Evolutionary conservation across 2,329 filamentous ascomycete species (phyloP).

Genomic region (Ampelomyces quisqualis): DNA sequence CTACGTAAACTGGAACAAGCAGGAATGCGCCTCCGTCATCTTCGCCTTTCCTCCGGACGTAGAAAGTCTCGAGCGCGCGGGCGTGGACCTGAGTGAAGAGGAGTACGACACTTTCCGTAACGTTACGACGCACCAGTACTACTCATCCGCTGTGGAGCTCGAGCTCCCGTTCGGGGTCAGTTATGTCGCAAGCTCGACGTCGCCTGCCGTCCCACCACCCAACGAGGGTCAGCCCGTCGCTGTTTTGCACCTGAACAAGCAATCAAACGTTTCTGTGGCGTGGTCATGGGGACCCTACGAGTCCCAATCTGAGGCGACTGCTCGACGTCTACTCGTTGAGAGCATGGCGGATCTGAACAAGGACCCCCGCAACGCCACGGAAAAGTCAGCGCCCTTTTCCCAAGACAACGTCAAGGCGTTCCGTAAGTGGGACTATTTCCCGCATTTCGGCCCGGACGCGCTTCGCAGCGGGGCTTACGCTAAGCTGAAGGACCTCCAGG

Average conservation of each 20-base stretch:
- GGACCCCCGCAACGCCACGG: slow-evolving; percentile 38
- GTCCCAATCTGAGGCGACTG: slow-evolving; percentile 31
- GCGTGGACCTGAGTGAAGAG: slow-evolving; percentile 37
- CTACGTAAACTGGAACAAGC: slow-evolving; percentile 36
- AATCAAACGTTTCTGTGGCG: slow-evolving; percentile 35
- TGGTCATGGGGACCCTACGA: slow-evolving; percentile 44
- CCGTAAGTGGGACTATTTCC: slow-evolving; percentile 45
- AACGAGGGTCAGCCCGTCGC: slow-evolving; percentile 39
- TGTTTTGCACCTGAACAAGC: slow-evolving; percentile 32
- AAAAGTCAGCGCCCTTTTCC: slow-evolving; percentile 18
- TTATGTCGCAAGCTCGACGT: slow-evolving; percentile 33
- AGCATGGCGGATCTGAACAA: slow-evolving; percentile 41
- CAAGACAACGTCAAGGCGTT: slow-evolving; percentile 36
- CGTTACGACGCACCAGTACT: slow-evolving; percentile 41
- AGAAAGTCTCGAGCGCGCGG: slow-evolving; percentile 35
- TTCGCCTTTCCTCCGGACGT: slow-evolving; percentile 41
- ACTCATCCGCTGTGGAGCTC: slow-evolving; percentile 38
- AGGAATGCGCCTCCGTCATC: slow-evolving; percentile 39
- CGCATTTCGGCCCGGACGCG: slow-evolving; percentile 36
- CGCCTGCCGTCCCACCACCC: slow-evolving; percentile 31
- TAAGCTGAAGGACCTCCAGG: slow-evolving; percentile 39
- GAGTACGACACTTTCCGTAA: slow-evolving; percentile 37
- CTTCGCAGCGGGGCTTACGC: slow-evolving; percentile 32
- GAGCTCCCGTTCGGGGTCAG: slow-evolving; percentile 41
- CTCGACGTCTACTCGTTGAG: slow-evolving; percentile 28